Base-by-base conservation (phyloP, 495 filamentous ascomycete genomes). In the Tuber microsphaerosporum region DNA sequence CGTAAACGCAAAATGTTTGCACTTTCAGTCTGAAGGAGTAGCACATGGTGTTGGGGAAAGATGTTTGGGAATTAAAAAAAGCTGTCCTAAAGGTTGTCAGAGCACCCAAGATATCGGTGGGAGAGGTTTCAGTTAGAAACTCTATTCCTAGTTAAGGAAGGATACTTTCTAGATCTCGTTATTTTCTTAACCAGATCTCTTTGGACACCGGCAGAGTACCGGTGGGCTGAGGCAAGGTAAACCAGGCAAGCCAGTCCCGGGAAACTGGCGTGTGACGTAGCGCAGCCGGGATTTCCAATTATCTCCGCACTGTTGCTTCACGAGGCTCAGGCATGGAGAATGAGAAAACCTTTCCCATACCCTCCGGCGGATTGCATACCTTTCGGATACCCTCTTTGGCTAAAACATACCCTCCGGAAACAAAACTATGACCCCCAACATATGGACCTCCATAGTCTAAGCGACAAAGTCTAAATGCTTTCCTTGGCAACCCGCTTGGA, bases 181-280 rank as follows among this genome's bases (percentile, higher is more conserved):
- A 8, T 22, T 51, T 51, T 51, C 46, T 51, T 9, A 0, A 20
- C 48, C 48, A 51, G 48, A 51, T n/a, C 46, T 12, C 22, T n/a
- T n/a, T 51, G n/a, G 51, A 1, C 22, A 56, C 48, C 9, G 20
- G 48, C 9, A 65, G 8, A n/a, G 22, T 10, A 9, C 56, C n/a
- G n/a, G 56, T 65, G 26, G 12, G 26, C 56, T 31, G n/a, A 65
- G 26, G 56, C 26, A 65, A 26, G 56, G 56, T 31, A 34, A 65
- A 31, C 45, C 73, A 39, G 74, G 56, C 69, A 77, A 26, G 41
- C 46, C 42, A 43, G 22, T 46, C 72, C 65, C 71, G 34, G 71
- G 72, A 70, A 71, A 71, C 68, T 69, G 72, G 34, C 37, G 31
- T 71, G 65, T 65, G 75, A 56, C 34, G 61, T 61, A 56, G 73